Evolutionary conservation across 2,329 filamentous ascomycete genomes (phyloP), one percentile per base, ranked within the genome.

Genomic region (Tolypocladium guangdongense): DNA sequence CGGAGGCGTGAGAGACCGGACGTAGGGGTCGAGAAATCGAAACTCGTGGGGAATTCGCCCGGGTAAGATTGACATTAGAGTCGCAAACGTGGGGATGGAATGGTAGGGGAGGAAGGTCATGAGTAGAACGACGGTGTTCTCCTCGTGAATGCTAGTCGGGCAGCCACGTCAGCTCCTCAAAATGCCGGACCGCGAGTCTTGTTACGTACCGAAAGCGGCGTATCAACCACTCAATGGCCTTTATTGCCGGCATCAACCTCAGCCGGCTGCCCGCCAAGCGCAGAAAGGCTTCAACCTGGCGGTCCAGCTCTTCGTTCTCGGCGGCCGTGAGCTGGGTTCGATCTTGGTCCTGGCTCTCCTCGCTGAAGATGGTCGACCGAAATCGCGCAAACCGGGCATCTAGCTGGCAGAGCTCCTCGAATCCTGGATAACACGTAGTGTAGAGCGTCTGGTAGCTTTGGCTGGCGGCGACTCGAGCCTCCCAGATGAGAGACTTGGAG

Each of bases 41-140:
- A 93, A 90, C 38, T 88, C 82, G 41, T 80, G 74, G 1, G 90
- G 85, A 10, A 96, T 75, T 50, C 78, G 81, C n/a, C 76, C 67
- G 0, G 93, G 90, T 14, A 99, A 74, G 54, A 99, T 95, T 2
- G 90, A 91, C 30, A 99, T 76, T 8, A 97, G 76, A 1, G 89
- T 91, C 48, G 87, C 78, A 68, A 99, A 99, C 16, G 89, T 82
- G 7, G 88, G 87, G 35, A 89, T 86, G 8, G 85, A 84, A 68
- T 99, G 91, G 69, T 96, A 97, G 1, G 93, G 93, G 6, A 99
- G 77, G 67, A 97, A 97, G 3, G 91, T 88, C 59, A 91, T 80
- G 45, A 97, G 75, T 16, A 96, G 73, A 36, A 79, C 80, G 4
- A 81, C 75, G 4, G 89, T 92, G 68, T 96, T 97, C 71, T 90